These are phyloP conservation scores for Coix lacrymajobi DNA, from an alignment of 176 grass and related monocot genomes.

Conservation along the genomic window DNA sequence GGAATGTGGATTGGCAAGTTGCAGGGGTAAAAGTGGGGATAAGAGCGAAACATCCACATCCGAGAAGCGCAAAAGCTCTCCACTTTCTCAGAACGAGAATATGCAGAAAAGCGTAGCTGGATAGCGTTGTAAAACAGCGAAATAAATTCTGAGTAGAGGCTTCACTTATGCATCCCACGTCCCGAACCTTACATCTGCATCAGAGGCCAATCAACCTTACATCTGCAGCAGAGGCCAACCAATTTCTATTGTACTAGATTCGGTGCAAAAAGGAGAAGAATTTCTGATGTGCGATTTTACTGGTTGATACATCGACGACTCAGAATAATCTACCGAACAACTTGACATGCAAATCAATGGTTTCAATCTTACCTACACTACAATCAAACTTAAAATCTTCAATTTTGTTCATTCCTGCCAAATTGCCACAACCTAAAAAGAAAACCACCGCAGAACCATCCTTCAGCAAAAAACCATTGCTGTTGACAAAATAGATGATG, in stretches of 20 bases:
- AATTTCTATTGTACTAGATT: background rate
- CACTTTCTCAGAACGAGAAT: background rate
- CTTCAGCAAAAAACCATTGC: background rate
- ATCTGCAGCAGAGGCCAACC: background rate
- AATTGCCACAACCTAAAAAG: background rate
- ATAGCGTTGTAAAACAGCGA: background rate
- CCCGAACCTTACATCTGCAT: too few species aligned
- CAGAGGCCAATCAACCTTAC: background rate
- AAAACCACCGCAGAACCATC: background rate
- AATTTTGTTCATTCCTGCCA: background rate
- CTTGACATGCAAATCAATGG: background rate
- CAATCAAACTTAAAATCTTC: background rate
- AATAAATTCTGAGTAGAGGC: background rate
- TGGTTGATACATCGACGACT: too few species aligned
- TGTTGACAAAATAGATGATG: background rate
- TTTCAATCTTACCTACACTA: background rate
- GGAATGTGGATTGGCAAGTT: background rate
- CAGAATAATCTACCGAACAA: background rate
- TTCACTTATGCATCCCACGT: background rate
- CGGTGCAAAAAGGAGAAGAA: background rate
- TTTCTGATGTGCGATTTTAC: background rate
- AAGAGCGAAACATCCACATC: slow-evolving; percentile 22
- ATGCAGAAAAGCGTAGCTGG: background rate
- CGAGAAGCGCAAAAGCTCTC: background rate
- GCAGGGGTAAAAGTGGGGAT: background rate